Evolutionary conservation across 2,329 filamentous ascomycete species (phyloP).

Genomic region (Alternaria panax): DNA sequence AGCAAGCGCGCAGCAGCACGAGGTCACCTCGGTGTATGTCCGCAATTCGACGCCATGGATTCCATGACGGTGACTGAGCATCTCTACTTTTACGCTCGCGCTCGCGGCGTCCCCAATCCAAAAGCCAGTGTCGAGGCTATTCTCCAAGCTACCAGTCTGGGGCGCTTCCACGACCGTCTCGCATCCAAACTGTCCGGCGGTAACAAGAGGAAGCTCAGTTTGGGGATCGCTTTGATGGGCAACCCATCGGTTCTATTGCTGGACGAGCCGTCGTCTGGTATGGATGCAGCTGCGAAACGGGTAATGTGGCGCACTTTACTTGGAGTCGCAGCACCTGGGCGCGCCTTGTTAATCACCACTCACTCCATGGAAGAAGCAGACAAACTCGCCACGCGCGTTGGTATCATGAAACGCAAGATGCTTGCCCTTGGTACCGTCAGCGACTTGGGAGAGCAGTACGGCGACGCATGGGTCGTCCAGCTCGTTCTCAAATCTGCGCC

Average conservation of each 20-base stretch:
- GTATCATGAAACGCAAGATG: slow-evolving; percentile 87
- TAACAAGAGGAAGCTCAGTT: slow-evolving; percentile 89
- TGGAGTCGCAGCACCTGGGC: slow-evolving; percentile 71
- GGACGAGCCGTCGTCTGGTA: slow-evolving; percentile 86
- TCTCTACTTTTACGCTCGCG: slow-evolving; percentile 83
- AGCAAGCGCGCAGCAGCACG: slow-evolving; percentile 75
- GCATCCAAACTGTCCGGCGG: slow-evolving; percentile 83
- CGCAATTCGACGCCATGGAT: slow-evolving; percentile 79
- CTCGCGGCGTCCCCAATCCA: slow-evolving; percentile 78
- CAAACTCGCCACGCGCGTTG: slow-evolving; percentile 81
- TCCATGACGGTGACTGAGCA: slow-evolving; percentile 90
- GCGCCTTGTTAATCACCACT: slow-evolving; percentile 87
- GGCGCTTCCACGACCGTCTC: slow-evolving; percentile 74
- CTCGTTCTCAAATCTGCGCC: slow-evolving; percentile 78
- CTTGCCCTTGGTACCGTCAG: slow-evolving; percentile 81
- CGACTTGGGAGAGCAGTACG: slow-evolving; percentile 75
- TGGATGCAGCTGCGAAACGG: slow-evolving; percentile 89
- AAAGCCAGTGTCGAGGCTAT: slow-evolving; percentile 80
- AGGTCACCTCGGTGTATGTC: slow-evolving; percentile 85
- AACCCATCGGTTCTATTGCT: slow-evolving; percentile 87
- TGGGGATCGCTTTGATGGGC: slow-evolving; percentile 91
- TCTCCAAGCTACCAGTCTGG: slow-evolving; percentile 80
- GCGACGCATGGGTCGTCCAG: slow-evolving; percentile 81
- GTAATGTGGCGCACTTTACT: slow-evolving; percentile 91
- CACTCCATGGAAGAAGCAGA: slow-evolving; percentile 97